These are phyloP conservation scores for Draba incana DNA, from an alignment of 345 rosid genomes.

Conservation along the genomic window DNA sequence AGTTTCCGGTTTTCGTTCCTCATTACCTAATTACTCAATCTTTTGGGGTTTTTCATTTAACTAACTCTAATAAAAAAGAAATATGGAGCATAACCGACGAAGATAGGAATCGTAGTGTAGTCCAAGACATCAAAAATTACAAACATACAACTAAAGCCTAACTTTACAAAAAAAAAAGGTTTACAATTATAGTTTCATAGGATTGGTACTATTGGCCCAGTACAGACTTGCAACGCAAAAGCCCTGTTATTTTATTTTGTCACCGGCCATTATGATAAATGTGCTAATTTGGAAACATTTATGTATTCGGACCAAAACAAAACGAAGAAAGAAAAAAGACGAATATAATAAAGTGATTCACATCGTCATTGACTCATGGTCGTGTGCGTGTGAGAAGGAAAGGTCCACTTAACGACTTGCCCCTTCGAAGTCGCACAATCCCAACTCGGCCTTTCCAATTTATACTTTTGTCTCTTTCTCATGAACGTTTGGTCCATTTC, in stretches of 20 bases:
- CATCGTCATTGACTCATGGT: constrained; percentile 29
- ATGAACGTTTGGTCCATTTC: constrained; percentile 29
- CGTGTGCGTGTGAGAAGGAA: constrained; percentile 19
- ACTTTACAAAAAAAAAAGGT: neutral
- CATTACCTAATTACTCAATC: too few species aligned
- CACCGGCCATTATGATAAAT: constrained; percentile 31
- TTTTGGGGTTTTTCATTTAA: too few species aligned
- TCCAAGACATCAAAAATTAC: too few species aligned
- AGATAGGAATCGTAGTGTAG: too few species aligned
- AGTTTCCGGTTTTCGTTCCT: too few species aligned
- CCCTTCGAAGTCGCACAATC: constrained; percentile 35
- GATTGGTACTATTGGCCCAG: too few species aligned
- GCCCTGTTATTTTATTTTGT: neutral
- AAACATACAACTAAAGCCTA: too few species aligned
- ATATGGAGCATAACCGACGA: too few species aligned
- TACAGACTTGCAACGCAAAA: neutral
- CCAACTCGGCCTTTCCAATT: constrained; percentile 30
- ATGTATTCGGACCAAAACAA: constrained; percentile 21
- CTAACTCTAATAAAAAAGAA: too few species aligned
- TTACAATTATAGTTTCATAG: too few species aligned
- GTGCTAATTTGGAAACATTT: constrained; percentile 22
- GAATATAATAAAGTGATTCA: constrained; percentile 5
- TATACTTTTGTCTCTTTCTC: constrained; percentile 31
- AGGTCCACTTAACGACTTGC: constrained; percentile 33
- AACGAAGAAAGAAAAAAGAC: neutral